Evolutionary conservation across 1,284 basidiomycete genomes (phyloP).

Genomic region (Leucoagaricus sp.): DNA sequence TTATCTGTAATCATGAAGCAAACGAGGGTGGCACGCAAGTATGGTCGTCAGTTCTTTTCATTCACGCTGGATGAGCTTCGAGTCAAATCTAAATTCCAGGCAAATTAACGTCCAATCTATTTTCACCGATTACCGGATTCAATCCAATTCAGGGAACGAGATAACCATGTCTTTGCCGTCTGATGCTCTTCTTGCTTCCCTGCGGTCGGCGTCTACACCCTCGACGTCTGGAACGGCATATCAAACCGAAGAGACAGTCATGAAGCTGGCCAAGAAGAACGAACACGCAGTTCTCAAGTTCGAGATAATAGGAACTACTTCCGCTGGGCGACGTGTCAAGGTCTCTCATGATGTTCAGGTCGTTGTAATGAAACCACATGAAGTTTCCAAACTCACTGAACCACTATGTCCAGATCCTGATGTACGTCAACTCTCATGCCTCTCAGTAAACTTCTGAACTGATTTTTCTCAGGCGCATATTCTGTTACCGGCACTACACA

Average conservation of each 20-base stretch:
- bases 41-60: constrained; percentile 78
- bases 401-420: constrained; percentile 89
- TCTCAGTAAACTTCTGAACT: not conserved
- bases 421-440: constrained; percentile 41
- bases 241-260: constrained; percentile 67
- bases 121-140: constrained; percentile 83
- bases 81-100: constrained; percentile 30
- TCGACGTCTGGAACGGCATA: constrained; percentile 36
- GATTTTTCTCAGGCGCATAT: constrained; percentile 70
- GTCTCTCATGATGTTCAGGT: constrained; percentile 76
- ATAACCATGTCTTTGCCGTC: constrained; percentile 75
- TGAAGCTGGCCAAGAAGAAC: constrained; percentile 85
- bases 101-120: constrained; percentile 70
- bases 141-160: constrained; percentile 84
- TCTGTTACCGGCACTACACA: constrained; percentile 75
- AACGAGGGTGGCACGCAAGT: constrained; percentile 88
- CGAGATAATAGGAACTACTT: constrained; percentile 63
- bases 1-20: constrained; percentile 81
- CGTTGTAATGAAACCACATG: constrained; percentile 73
- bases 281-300: constrained; percentile 74
- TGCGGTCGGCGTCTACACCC: constrained; percentile 61
- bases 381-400: constrained; percentile 75
- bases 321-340: constrained; percentile 54
- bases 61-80: not conserved
- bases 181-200: constrained; percentile 75